Base-by-base conservation (phyloP, 2,329 filamentous ascomycete species). In the Cryphonectria carpinicola region DNA sequence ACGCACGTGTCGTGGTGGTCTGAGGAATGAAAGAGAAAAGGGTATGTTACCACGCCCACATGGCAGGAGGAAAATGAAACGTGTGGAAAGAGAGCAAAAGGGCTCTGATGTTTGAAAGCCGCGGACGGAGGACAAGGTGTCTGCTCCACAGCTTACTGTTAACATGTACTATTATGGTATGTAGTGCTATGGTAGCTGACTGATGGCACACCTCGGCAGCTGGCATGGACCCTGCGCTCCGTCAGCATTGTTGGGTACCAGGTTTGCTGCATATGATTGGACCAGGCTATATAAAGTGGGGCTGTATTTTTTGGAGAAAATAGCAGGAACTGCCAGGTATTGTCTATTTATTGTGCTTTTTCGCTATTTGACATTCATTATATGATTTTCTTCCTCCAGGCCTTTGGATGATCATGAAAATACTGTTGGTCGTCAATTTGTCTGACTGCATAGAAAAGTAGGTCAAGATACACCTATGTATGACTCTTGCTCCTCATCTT, bases 121-220 rank as follows among this genome's bases (percentile, higher is more conserved):
- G n/a, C 54, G 56, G 56, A 67, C 54, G 63, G 63, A 72, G 71
- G 71, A 71, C 71, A 72, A 72, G 69, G 46, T 72, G 71, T 72
- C 70, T 70, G 62, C 56, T 62, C 62, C 64, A 61, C 61, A 65
- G 54, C 66, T 71, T 63, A 62, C 66, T 71, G 60, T 39, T 39
- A 56, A 11, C 22, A 56, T 28, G 43, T 54, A 56, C 22, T 28
- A 28, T 56, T 25, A 17, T 56, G 13, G 46, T 28, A 28, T n/a
- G 32, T 39, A 39, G 35, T 41, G 22, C 37, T 63, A 25, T 22
- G 22, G 37, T 28, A 41, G 37, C 35, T 63, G 35, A 46, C 35
- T 43, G 35, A 28, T 32, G 61, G 37, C 35, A 63, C 62, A 52
- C 43, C 46, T 56, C n/a, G 37, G 70, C 68, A 67, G 56, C 65